Evolutionary conservation across 805 yeast species (phyloP), one percentile per base, ranked within the genome.

Genomic region (Blastobotrys terrestris): DNA sequence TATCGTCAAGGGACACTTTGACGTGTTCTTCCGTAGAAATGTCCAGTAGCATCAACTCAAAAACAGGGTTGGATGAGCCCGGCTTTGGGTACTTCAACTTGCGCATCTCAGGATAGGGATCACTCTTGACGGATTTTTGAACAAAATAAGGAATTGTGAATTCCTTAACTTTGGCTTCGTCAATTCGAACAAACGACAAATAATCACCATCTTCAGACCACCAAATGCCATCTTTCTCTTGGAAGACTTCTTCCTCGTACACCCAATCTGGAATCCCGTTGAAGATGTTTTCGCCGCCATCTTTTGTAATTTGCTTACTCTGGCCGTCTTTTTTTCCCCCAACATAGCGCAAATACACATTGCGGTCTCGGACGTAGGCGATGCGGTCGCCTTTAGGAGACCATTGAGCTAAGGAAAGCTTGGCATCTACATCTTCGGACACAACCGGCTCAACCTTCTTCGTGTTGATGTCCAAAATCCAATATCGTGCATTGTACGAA

Each of bases 201-300:
- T 73, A 76, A n/a, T 77, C 70, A 11, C 92, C 90, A 43, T 73
- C 67, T 6, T 87, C 87, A 3, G 95, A 84, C 96, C 96, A 90
- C 95, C 95, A 89, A 47, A 88, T 59, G 0, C 91, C 87, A 19
- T 76, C 69, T 60, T 84, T 89, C 20, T 79, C 77, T 39, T 79
- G 81, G 50, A 86, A 76, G 0, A 89, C 94, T 67, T 89, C 97
- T 60, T 89, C 97, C 63, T 90, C 97, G 60, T 89, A 89, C 5
- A 88, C 95, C 97, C 97, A 89, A 64, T 89, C 96, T 0, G 96
- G 95, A 55, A 84, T 83, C 1, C 96, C 97, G 64, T 90, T 85
- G 69, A 89, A 88, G 5, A 87, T 73, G 57, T 80, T 76, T 1
- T 73, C 76, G 35, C 83, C 81, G 14, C 96, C 96, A 62, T 86